Conservation (phyloP, 1,284 basidiomycete genomes). For the Spongispora temasekensis region DNA sequence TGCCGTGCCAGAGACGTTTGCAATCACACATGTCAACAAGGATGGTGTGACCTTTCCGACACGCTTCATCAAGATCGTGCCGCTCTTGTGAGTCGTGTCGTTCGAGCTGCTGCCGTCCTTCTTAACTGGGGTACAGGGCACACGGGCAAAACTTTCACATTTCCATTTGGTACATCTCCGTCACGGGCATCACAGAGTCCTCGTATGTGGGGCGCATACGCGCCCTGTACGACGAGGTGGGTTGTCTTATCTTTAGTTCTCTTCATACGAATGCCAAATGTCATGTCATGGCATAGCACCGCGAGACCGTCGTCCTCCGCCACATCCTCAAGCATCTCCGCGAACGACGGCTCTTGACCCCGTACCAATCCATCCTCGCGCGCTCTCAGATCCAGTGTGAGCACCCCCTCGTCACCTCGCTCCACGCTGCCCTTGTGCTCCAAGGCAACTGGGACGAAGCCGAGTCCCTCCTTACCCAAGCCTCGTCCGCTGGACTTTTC, state of each 20-base stretch:
- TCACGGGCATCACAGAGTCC: constrained; percentile 59
- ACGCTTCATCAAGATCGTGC: constrained; percentile 70
- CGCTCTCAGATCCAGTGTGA: constrained; percentile 63
- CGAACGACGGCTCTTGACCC: constrained; percentile 68
- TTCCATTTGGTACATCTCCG: constrained; percentile 72
- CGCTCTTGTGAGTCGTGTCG: constrained; percentile 58
- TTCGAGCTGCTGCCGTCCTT: constrained; percentile 1
- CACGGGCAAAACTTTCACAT: constrained; percentile 72
- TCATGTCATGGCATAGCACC: too few relatives aligned
- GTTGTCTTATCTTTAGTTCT: too few relatives aligned
- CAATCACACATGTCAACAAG: constrained; percentile 54
- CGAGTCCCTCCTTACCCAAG: constrained; percentile 54
- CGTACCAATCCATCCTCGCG: constrained; percentile 62
- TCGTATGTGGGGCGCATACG: constrained; percentile 55
- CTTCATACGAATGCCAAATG: too few relatives aligned
- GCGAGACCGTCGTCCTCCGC: constrained; percentile 63
- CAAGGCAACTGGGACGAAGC: constrained; percentile 63
- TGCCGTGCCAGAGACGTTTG: constrained; percentile 59
- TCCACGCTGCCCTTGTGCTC: constrained; percentile 68
- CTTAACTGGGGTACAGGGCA: constrained; percentile 45
- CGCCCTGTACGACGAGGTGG: constrained; percentile 60
- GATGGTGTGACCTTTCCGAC: constrained; percentile 61
- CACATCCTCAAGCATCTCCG: constrained; percentile 81
- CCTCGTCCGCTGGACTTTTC: constrained; percentile 58
- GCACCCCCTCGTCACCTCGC: constrained; percentile 67